phyloP scores from a whole-genome alignment of 2,329 filamentous ascomycete genomes.

The Penicillium italicum region DNA sequence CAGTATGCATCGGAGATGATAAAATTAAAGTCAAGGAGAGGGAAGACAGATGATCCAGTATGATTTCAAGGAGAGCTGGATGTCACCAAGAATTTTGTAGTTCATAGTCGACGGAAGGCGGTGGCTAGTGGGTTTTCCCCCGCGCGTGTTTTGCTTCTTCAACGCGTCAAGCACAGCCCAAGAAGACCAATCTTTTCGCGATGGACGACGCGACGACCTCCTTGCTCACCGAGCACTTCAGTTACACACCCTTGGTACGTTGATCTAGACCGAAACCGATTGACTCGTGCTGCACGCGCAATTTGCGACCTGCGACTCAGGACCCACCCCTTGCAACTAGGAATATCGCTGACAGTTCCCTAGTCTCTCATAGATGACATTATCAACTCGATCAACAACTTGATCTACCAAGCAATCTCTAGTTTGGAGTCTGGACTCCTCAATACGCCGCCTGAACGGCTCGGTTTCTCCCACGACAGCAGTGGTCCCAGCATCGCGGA shows the following conservation, averaged over 20 bases:
- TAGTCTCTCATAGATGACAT: conserved; percentile 95
- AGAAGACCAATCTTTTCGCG: conserved; percentile 20
- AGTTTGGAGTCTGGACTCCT: conserved; percentile 81
- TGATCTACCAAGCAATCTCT: conserved; percentile 84
- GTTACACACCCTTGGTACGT: conserved; percentile 85
- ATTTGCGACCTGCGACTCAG: neutral
- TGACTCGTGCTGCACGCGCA: neutral
- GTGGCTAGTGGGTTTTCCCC: conserved; percentile 14
- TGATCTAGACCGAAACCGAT: neutral
- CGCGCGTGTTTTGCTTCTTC: conserved; percentile 18
- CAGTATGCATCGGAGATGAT: neutral
- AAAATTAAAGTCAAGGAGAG: neutral
- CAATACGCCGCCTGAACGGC: conserved; percentile 65
- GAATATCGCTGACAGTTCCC: conserved; percentile 15
- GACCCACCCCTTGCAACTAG: conserved; percentile 11
- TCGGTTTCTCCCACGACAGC: conserved; percentile 67
- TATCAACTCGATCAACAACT: conserved; percentile 92
- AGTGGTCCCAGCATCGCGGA: conserved; percentile 47
- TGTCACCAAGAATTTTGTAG: conserved; percentile 9
- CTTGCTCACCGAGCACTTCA: conserved; percentile 91
- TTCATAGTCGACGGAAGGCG: conserved; percentile 12
- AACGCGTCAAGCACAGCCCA: conserved; percentile 11
- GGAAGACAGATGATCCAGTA: neutral
- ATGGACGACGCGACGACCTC: conserved; percentile 49
- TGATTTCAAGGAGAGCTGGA: neutral